These are phyloP conservation scores for Phylloporus arenicola DNA, from an alignment of 768 basidiomycete genomes.

Conservation along the genomic window DNA sequence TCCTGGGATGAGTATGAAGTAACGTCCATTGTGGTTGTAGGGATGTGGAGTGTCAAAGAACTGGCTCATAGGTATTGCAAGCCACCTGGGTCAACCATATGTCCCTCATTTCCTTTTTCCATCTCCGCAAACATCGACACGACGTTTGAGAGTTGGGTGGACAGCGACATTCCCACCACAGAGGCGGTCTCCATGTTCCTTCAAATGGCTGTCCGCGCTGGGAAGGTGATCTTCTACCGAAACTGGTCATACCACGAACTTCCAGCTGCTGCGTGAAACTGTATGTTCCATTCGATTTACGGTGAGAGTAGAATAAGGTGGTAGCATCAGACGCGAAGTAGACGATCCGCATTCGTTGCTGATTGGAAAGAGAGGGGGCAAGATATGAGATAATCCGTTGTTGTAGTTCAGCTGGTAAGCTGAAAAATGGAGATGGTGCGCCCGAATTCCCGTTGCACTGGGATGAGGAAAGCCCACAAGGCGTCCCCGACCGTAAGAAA, in stretches of 20 bases:
- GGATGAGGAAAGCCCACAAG: slow-evolving; percentile 3
- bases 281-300: slow-evolving; percentile 14
- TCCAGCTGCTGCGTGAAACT: slow-evolving; percentile 2
- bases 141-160: slow-evolving; percentile 18
- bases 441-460: slow-evolving; percentile 4
- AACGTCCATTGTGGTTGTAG: slow-evolving; percentile 1
- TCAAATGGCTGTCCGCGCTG: slow-evolving; percentile 23
- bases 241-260: slow-evolving; percentile 2
- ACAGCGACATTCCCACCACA: slow-evolving; percentile 31
- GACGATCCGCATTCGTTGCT: slow-evolving; percentile 50
- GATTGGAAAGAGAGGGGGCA: slow-evolving; percentile 50
- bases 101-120: slow-evolving; percentile 40
- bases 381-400: slow-evolving; percentile 53
- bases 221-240: slow-evolving; percentile 5
- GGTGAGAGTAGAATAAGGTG: slow-evolving; percentile 40
- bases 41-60: slow-evolving; percentile 1
- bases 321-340: slow-evolving; percentile 42
- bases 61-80: slow-evolving; percentile 41
- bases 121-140: slow-evolving; percentile 27
- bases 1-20: slow-evolving; percentile 1
- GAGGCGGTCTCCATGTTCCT: slow-evolving; percentile 31
- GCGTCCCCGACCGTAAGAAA: slow-evolving; percentile 36
- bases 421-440: slow-evolving; percentile 28
- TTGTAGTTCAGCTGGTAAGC: slow-evolving; percentile 55
- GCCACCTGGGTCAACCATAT: slow-evolving; percentile 44